phyloP scores from a whole-genome alignment of 352 stramenopile genomes.

The Globisporangium solare region DNA sequence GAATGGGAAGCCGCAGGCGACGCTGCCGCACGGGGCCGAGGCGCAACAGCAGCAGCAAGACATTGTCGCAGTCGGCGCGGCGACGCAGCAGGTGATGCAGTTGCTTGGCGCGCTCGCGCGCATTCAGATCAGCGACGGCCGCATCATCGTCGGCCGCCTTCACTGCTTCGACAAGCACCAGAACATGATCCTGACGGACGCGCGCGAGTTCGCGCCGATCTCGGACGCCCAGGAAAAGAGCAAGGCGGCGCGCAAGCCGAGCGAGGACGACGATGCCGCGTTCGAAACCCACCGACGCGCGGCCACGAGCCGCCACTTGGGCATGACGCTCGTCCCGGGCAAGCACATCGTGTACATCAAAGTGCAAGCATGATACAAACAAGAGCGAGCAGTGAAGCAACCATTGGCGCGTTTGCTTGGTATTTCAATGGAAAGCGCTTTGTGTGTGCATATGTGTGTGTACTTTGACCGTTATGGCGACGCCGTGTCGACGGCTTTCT shows the following conservation, averaged over 20 bases:
- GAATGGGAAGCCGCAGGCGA: slow-evolving; percentile 52
- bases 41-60: slow-evolving; percentile 10
- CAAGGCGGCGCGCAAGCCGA: not conserved
- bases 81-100: slow-evolving; percentile 55
- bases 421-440: not conserved
- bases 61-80: slow-evolving; percentile 22
- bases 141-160: slow-evolving; percentile 57
- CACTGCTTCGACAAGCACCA: slow-evolving; percentile 84
- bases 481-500: slow-evolving; percentile 44
- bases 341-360: slow-evolving; percentile 80
- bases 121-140: slow-evolving; percentile 67
- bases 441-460: not conserved
- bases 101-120: slow-evolving; percentile 51
- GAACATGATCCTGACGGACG: slow-evolving; percentile 76
- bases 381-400: not conserved
- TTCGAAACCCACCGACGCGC: slow-evolving; percentile 19
- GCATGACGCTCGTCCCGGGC: slow-evolving; percentile 71
- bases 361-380: slow-evolving; percentile 20
- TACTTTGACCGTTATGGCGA: slow-evolving; percentile 9
- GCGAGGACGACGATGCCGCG: slow-evolving; percentile 10
- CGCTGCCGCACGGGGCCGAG: slow-evolving; percentile 14
- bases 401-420: not conserved
- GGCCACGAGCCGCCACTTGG: slow-evolving; percentile 43
- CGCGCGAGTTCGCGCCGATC: slow-evolving; percentile 52
- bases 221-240: slow-evolving; percentile 20